Conservation (phyloP, 2,329 filamentous ascomycete genomes). For the Fusarium duplospermum region DNA sequence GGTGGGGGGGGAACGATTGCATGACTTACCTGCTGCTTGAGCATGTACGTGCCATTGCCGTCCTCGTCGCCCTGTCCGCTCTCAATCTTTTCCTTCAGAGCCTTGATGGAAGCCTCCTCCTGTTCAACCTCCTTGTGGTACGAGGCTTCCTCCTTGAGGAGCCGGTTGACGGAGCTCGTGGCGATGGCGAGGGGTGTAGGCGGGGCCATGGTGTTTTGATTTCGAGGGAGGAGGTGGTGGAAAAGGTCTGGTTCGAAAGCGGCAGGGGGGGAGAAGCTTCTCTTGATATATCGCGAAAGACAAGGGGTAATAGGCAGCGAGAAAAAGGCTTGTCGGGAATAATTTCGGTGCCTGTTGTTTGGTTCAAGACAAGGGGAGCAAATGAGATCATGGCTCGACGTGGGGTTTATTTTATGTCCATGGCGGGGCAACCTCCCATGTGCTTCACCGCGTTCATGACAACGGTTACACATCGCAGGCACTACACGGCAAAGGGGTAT, state of each 20-base stretch:
- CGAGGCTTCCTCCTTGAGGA: slow-evolving; percentile 90
- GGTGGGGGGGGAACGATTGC: background rate
- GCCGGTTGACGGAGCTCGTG: slow-evolving; percentile 81
- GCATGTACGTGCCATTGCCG: slow-evolving; percentile 79
- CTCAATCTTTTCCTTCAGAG: slow-evolving; percentile 71
- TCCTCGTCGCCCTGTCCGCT: slow-evolving; percentile 66
- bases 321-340: slow-evolving; percentile 10
- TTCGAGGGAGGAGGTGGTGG: background rate
- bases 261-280: background rate
- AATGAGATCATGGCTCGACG: slow-evolving; percentile 45
- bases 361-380: slow-evolving; percentile 25
- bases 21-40: slow-evolving; percentile 85
- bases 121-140: slow-evolving; percentile 88
- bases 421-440: slow-evolving; percentile 40
- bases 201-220: slow-evolving; percentile 71
- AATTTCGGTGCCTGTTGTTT: slow-evolving; percentile 37
- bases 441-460: slow-evolving; percentile 9
- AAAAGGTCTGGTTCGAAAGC: background rate
- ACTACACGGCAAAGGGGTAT: background rate
- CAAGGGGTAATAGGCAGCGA: slow-evolving; percentile 5
- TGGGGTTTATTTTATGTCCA: slow-evolving; percentile 36
- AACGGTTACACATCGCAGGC: background rate
- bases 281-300: background rate
- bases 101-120: slow-evolving; percentile 78
- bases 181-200: slow-evolving; percentile 82